These are phyloP conservation scores for Termitomyces sp. DNA, from an alignment of 768 basidiomycete species.

Conservation along the genomic window DNA sequence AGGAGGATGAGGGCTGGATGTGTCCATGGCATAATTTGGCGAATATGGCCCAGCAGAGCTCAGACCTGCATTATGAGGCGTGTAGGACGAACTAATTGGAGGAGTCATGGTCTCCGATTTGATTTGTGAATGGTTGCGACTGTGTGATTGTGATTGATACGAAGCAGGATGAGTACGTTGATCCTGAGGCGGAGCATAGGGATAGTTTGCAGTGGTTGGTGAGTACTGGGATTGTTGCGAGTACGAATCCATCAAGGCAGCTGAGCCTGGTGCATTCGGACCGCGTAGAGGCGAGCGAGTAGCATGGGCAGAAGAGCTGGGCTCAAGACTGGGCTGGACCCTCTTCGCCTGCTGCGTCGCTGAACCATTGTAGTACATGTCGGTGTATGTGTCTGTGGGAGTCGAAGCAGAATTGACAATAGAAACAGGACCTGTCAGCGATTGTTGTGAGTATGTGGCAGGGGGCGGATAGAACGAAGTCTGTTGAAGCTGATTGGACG, in stretches of 20 bases:
- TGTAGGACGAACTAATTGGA: constrained; percentile 48
- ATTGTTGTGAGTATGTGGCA: constrained; percentile 56
- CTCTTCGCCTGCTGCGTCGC: constrained; percentile 51
- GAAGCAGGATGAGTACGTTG: constrained; percentile 35
- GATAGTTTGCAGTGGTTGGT: constrained; percentile 50
- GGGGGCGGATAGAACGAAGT: constrained; percentile 57
- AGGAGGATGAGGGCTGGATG: constrained; percentile 59
- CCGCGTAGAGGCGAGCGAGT: constrained; percentile 63
- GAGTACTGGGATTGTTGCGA: constrained; percentile 68
- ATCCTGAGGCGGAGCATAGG: constrained; percentile 44
- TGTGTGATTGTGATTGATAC: constrained; percentile 59
- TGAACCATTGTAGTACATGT: constrained; percentile 60
- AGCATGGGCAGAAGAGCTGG: constrained; percentile 44
- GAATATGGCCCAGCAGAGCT: constrained; percentile 34
- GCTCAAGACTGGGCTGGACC: constrained; percentile 51
- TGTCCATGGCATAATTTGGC: constrained; percentile 59
- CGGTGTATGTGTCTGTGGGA: constrained; percentile 48
- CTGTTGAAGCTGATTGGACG: constrained; percentile 39
- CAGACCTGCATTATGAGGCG: constrained; percentile 45
- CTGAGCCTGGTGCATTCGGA: constrained; percentile 41
- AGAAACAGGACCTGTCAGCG: constrained; percentile 33
- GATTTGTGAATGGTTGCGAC: constrained; percentile 54
- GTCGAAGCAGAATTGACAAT: constrained; percentile 33
- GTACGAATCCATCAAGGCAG: constrained; percentile 66
- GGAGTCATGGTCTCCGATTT: constrained; percentile 53